Conservation (phyloP, 345 rosid species). For the Crucihimalaya himalaica region DNA sequence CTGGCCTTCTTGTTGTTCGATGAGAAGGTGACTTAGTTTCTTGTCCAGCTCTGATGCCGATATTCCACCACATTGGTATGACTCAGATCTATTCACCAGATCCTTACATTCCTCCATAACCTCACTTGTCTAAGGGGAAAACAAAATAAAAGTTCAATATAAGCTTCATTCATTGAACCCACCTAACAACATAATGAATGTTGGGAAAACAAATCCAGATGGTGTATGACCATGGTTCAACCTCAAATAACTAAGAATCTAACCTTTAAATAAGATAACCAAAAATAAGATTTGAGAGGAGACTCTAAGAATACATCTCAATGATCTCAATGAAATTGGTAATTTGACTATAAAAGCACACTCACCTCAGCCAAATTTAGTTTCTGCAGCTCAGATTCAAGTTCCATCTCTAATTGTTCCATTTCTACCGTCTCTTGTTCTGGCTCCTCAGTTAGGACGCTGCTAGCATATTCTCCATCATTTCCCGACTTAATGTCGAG, state of each 20-base stretch:
- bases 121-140: constrained; percentile 17
- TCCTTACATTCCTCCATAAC: constrained; percentile 38
- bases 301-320: not conserved
- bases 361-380: constrained; percentile 54
- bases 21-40: constrained; percentile 69
- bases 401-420: constrained; percentile 79
- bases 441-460: constrained; percentile 82
- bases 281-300: not conserved
- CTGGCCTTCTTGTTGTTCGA: constrained; percentile 78
- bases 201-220: not conserved
- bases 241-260: not conserved
- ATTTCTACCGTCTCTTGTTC: constrained; percentile 60
- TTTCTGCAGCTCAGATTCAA: constrained; percentile 78
- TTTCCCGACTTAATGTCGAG: constrained; percentile 40
- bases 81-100: constrained; percentile 38
- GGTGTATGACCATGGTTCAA: not conserved
- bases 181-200: not conserved
- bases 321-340: not conserved
- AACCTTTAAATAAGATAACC: not conserved
- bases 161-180: not conserved
- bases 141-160: not conserved
- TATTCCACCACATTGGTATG: constrained; percentile 59
- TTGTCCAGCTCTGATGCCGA: constrained; percentile 69
- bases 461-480: constrained; percentile 69
- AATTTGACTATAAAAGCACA: not conserved